These are phyloP conservation scores for Prunus dulcis DNA, from an alignment of 306 rosid genomes.

Conservation along the genomic window DNA sequence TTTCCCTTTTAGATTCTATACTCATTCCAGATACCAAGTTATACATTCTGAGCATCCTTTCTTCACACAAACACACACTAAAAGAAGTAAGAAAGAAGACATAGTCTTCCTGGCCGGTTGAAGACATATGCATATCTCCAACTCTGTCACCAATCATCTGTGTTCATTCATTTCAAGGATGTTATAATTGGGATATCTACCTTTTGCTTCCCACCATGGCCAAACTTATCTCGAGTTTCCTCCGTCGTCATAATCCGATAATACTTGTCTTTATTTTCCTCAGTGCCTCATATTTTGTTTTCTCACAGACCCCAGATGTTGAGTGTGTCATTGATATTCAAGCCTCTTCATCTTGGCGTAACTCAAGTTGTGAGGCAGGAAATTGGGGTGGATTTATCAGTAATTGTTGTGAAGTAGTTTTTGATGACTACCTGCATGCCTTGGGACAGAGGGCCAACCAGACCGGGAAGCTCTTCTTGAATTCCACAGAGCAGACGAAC, in stretches of 20 bases:
- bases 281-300: conserved; percentile 13
- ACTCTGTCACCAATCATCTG: neutral
- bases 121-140: neutral
- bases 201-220: conserved; percentile 13
- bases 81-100: neutral
- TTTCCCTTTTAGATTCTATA: neutral
- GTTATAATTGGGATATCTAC: neutral
- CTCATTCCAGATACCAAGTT: neutral
- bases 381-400: conserved; percentile 55
- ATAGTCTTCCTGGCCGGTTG: neutral
- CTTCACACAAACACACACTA: neutral
- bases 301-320: conserved; percentile 26
- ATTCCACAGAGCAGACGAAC: conserved; percentile 39
- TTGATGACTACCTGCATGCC: conserved; percentile 45
- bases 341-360: conserved; percentile 23
- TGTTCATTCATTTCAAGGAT: neutral
- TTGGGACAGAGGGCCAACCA: conserved; percentile 47
- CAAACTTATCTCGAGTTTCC: conserved; percentile 14
- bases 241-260: neutral
- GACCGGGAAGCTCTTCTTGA: conserved; percentile 42
- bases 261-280: conserved; percentile 15
- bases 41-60: too few relatives aligned
- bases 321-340: conserved; percentile 47
- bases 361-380: conserved; percentile 32
- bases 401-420: conserved; percentile 39